Conservation (phyloP, 257 asterid species). For the Primulina tabacum region DNA sequence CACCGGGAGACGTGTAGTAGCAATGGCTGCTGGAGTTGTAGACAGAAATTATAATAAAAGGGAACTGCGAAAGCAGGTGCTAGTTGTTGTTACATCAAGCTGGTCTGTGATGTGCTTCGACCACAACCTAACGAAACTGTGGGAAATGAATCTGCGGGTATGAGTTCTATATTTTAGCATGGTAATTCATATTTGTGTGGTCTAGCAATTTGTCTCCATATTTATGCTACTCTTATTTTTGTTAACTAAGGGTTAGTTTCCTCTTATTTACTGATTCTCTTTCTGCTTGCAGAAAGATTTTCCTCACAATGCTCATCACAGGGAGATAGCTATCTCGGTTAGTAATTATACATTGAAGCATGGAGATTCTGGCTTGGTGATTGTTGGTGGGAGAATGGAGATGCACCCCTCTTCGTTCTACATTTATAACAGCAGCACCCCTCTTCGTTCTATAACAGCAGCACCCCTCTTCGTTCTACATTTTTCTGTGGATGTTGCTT, state of each 20-base stretch:
- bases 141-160: slow-evolving; percentile 97
- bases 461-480: no score
- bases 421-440: no score
- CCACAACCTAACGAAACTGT: slow-evolving; percentile 92
- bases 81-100: slow-evolving; percentile 93
- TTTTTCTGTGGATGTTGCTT: slow-evolving; percentile 2
- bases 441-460: no score
- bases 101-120: slow-evolving; percentile 98
- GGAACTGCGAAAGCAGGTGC: slow-evolving; percentile 80
- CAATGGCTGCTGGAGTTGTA: slow-evolving; percentile 90
- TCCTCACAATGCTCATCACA: slow-evolving; percentile 96
- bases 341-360: slow-evolving; percentile 90
- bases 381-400: slow-evolving; percentile 99
- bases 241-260: slow-evolving; percentile 7
- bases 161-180: slow-evolving; percentile 5
- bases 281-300: slow-evolving; percentile 68
- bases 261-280: slow-evolving; percentile 21
- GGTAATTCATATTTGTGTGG: slow-evolving; percentile 13
- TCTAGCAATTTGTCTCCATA: not conserved
- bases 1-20: slow-evolving; percentile 93
- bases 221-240: slow-evolving; percentile 5
- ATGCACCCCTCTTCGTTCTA: no score
- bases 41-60: slow-evolving; percentile 61
- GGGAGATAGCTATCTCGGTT: slow-evolving; percentile 82
- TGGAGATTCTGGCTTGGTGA: slow-evolving; percentile 88